phyloP scores from a whole-genome alignment of 2,329 filamentous ascomycete species.

The Penicillium janthinellum region DNA sequence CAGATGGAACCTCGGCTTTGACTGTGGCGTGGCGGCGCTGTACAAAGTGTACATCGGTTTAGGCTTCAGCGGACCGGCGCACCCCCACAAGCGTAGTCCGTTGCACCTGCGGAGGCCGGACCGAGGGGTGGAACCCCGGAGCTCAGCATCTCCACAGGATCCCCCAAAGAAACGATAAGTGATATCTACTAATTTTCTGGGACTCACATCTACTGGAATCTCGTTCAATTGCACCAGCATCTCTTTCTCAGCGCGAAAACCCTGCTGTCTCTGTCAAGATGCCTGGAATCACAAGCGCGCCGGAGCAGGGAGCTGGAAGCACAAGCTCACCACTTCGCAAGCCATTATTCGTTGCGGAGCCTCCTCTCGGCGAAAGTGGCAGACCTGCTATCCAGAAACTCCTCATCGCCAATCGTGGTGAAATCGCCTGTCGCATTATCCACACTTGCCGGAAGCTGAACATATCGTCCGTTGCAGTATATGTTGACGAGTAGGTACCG shows the following conservation, averaged over 20 bases:
- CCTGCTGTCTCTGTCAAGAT: not conserved
- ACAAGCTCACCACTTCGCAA: constrained; percentile 13
- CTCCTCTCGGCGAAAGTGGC: constrained; percentile 16
- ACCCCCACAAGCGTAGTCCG: not conserved
- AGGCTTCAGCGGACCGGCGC: not conserved
- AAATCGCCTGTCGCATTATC: constrained; percentile 34
- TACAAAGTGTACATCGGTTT: not conserved
- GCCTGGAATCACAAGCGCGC: not conserved
- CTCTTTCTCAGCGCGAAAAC: not conserved
- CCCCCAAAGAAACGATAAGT: not conserved
- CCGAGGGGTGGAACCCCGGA: constrained; percentile 1
- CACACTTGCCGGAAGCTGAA: constrained; percentile 28
- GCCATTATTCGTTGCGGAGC: constrained; percentile 23
- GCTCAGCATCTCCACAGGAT: not conserved
- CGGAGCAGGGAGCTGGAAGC: not conserved
- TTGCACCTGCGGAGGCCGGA: constrained; percentile 1
- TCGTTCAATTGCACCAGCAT: not conserved
- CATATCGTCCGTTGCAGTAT: constrained; percentile 24
- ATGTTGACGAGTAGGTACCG: constrained; percentile 13
- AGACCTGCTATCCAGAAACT: constrained; percentile 25
- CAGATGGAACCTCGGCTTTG: not conserved
- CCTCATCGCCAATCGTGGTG: constrained; percentile 32
- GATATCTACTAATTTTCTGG: not conserved
- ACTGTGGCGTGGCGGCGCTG: not conserved
- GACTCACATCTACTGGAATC: not conserved